phyloP scores from a whole-genome alignment of 768 basidiomycete genomes.

The Guyanaporus albipodus region DNA sequence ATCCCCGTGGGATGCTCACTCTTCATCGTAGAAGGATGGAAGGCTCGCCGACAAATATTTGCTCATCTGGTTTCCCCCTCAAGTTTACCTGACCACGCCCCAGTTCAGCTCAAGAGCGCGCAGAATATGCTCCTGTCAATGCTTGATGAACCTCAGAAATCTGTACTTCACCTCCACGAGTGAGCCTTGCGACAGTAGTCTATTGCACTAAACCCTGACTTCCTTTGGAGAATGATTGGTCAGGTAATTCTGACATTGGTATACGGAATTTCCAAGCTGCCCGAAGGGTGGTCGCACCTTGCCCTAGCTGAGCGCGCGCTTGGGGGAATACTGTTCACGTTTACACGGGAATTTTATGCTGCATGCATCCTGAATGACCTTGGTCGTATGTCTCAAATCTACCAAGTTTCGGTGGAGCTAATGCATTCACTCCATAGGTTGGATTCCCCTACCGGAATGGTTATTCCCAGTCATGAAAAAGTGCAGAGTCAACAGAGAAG shows the following conservation, averaged over 20 bases:
- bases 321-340: conserved; percentile 6
- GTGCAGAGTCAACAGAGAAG: background rate
- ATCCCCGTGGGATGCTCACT: background rate
- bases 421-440: too few species aligned
- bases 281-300: conserved; percentile 1
- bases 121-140: background rate
- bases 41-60: conserved; percentile 2
- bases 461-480: background rate
- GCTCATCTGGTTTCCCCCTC: background rate
- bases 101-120: background rate
- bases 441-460: background rate
- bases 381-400: background rate
- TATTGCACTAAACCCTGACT: too few species aligned
- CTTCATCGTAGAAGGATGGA: conserved; percentile 2
- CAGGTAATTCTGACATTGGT: conserved; percentile 2
- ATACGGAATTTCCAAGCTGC: background rate
- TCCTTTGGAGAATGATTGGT: conserved; percentile 4
- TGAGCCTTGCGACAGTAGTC: background rate
- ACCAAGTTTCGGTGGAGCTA: too few species aligned
- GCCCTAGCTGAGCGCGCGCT: conserved; percentile 1
- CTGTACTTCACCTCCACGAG: conserved; percentile 1
- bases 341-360: conserved; percentile 1
- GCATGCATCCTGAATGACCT: conserved; percentile 4
- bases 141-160: background rate
- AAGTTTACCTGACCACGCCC: conserved; percentile 2